Evolutionary conservation across 164 flowering plant genomes (phyloP).

Genomic region (Liquidambar formosana): DNA sequence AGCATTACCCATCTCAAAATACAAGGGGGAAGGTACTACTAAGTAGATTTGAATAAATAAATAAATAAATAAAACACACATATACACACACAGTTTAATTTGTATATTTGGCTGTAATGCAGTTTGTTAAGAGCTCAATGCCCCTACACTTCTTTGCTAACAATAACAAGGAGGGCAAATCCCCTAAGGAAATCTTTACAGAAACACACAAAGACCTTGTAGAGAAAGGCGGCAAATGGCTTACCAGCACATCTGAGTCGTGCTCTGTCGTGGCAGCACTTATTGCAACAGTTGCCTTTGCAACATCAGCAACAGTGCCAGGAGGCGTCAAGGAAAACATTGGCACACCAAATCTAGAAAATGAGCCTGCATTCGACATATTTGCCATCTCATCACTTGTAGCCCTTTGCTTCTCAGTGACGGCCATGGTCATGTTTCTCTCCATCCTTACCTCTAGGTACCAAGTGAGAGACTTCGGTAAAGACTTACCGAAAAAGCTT

Average conservation of each 20-base stretch:
- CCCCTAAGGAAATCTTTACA: slow-evolving; percentile 16
- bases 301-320: slow-evolving; percentile 22
- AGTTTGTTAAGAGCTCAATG: slow-evolving; percentile 22
- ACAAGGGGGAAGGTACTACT: too few species aligned
- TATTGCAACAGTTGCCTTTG: slow-evolving; percentile 32
- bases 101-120: background rate
- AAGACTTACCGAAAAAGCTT: slow-evolving; percentile 21
- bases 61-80: too few species aligned
- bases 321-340: slow-evolving; percentile 20
- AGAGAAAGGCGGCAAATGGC: slow-evolving; percentile 20
- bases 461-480: slow-evolving; percentile 16
- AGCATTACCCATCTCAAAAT: too few species aligned
- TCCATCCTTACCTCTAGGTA: slow-evolving; percentile 24
- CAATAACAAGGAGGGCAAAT: slow-evolving; percentile 13
- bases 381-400: slow-evolving; percentile 24
- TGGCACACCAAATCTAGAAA: slow-evolving; percentile 18
- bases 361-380: slow-evolving; percentile 12
- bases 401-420: slow-evolving; percentile 29
- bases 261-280: slow-evolving; percentile 32
- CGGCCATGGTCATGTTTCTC: slow-evolving; percentile 25
- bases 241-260: slow-evolving; percentile 22
- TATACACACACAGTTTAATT: too few species aligned
- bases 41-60: too few species aligned
- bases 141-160: slow-evolving; percentile 5
- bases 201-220: slow-evolving; percentile 8